Base-by-base conservation (phyloP, 83 land plant species). In the Diphasiastrum complanatum region DNA sequence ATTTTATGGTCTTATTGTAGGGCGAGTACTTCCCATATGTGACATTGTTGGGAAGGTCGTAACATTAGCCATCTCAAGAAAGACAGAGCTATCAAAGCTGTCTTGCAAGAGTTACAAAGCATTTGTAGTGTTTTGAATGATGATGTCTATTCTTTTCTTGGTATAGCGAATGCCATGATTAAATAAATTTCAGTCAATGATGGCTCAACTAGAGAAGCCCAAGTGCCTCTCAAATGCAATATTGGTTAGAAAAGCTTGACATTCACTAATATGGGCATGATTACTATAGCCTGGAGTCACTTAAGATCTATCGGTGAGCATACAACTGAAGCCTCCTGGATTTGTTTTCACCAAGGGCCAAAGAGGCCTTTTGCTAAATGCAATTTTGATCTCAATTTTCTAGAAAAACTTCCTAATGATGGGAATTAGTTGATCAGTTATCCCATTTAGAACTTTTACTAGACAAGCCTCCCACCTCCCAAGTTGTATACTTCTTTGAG, bases 21-120 rank as follows among this genome's bases (percentile, higher is more conserved):
- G n/a, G n/a, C 51, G 68, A 93, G 99, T 86, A 86, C 25, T 58
- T 89, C 1, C 92, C 99, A 5, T 93, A 43, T 96, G 89, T 80
- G 99, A 93, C 18, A 85, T 93, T 32, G 99, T 89, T 33, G 99
- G 99, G 64, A 79, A 72, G 69, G 68, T 85, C 27, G 99, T 93
- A 61, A 96, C 96, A 1, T 45, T 81, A 34, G 83, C 89, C 55
- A 63, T 89, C 4, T 61, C 81, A 18, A 89, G 76, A 54, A 55
- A 64, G 24, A 81, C 81, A 32, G 73, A 79, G 55, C 90, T 93
- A 6, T 41, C 74, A 61, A 75, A 89, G n/a, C 74, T 93, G 14
- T 71, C 72, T 33, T 93, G 27, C 80, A 78, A 28, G 83, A 89
- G 47, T 56, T 93, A 11, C 73, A 62, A 47, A 66, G 69, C 19